phyloP scores from a whole-genome alignment of 768 basidiomycete species.

The Lyophyllum shimeji region DNA sequence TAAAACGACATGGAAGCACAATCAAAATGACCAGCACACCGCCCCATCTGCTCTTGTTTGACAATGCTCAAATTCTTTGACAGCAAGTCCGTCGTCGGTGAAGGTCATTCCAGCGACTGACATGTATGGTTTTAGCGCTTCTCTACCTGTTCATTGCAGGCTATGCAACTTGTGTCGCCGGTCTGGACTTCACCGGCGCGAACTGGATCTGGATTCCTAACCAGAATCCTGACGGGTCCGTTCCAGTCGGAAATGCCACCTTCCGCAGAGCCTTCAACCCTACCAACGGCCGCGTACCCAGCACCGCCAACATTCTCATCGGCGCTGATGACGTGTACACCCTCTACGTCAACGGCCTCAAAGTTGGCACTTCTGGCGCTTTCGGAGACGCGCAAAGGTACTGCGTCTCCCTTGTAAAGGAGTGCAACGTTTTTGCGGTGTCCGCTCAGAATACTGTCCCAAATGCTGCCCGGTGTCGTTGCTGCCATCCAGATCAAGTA shows the following conservation, averaged over 20 bases:
- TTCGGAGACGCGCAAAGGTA: conserved; percentile 17
- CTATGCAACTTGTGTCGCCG: not conserved
- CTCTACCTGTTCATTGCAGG: not conserved
- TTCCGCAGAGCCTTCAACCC: conserved; percentile 18
- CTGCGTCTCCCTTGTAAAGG: conserved; percentile 17
- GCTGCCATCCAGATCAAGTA: conserved; percentile 24
- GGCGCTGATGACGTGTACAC: conserved; percentile 21
- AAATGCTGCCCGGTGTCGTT: conserved; percentile 19
- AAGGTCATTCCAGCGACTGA: not conserved
- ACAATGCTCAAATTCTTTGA: not conserved
- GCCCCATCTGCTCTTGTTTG: not conserved
- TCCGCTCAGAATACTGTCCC: conserved; percentile 15
- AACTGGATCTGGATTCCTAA: conserved; percentile 9
- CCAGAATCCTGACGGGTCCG: not conserved
- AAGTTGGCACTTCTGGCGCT: conserved; percentile 14
- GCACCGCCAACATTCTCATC: conserved; percentile 20
- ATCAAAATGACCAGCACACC: too few species aligned
- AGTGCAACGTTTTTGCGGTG: conserved; percentile 25
- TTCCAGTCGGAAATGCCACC: conserved; percentile 17
- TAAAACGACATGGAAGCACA: not conserved
- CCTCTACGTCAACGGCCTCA: conserved; percentile 22
- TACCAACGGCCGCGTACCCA: conserved; percentile 14
- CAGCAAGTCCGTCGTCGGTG: not conserved
- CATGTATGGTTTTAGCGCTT: not conserved
- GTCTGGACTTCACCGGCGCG: conserved; percentile 1